phyloP scores from a whole-genome alignment of 2,329 filamentous ascomycete species.

The Diaporthe velutina region DNA sequence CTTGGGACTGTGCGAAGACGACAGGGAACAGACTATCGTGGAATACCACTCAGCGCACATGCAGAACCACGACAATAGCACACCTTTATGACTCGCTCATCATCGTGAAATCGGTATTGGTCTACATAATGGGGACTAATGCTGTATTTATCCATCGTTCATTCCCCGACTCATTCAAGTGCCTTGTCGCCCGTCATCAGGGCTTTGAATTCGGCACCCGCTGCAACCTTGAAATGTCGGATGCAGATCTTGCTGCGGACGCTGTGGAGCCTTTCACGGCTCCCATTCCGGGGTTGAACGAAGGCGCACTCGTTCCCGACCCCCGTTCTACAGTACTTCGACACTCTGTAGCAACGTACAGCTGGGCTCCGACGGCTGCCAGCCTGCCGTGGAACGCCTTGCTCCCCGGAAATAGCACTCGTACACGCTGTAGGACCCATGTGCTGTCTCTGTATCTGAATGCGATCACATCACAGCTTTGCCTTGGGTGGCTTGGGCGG shows the following conservation, averaged over 20 bases:
- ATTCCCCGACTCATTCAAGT: conserved; percentile 8
- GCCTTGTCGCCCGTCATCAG: neutral
- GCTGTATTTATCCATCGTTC: neutral
- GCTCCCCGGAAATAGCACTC: conserved; percentile 21
- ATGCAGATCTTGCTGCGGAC: conserved; percentile 5
- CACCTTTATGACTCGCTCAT: conserved; percentile 21
- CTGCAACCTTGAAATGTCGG: conserved; percentile 1
- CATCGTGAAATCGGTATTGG: conserved; percentile 15
- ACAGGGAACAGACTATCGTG: neutral
- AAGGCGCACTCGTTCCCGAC: neutral
- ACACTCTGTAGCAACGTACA: neutral
- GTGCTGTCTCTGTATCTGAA: neutral
- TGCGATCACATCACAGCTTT: conserved; percentile 44
- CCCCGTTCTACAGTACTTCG: neutral
- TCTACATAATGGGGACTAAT: conserved; percentile 3
- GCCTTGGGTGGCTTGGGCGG: conserved; percentile 50
- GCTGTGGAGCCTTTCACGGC: neutral
- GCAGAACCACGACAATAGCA: conserved; percentile 11
- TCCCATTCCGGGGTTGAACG: neutral
- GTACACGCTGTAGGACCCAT: neutral
- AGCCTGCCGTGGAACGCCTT: conserved; percentile 31
- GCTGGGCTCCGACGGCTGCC: neutral
- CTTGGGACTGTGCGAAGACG: neutral
- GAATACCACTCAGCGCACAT: neutral
- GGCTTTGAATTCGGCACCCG: neutral